phyloP scores from a whole-genome alignment of 306 rosid species.

The Lithocarpus polystachyus region DNA sequence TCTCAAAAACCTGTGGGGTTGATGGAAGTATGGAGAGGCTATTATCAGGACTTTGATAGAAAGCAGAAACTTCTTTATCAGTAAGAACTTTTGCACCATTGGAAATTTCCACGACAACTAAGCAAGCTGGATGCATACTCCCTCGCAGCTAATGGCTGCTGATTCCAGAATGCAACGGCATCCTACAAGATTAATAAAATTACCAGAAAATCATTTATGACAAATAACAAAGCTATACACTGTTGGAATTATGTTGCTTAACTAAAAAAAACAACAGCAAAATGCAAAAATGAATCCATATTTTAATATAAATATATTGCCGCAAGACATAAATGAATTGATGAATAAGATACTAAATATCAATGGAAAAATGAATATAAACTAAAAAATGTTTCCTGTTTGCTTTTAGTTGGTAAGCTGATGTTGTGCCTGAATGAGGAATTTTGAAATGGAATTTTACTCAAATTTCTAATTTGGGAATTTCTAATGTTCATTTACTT shows the following conservation, averaged over 20 bases:
- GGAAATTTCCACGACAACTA: conserved; percentile 61
- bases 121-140: conserved; percentile 83
- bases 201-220: conserved; percentile 2
- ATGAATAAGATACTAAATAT: too few relatives aligned
- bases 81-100: conserved; percentile 73
- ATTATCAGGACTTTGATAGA: conserved; percentile 91
- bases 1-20: conserved; percentile 46
- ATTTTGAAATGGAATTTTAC: background rate
- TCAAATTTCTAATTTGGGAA: too few relatives aligned
- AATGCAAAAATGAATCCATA: too few relatives aligned
- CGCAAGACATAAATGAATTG: too few relatives aligned
- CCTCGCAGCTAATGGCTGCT: conserved; percentile 85
- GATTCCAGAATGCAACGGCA: conserved; percentile 94
- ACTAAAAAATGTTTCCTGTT: too few relatives aligned
- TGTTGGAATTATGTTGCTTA: too few relatives aligned
- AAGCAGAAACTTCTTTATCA: conserved; percentile 89
- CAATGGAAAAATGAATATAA: too few relatives aligned
- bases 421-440: background rate
- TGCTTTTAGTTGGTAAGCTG: too few relatives aligned
- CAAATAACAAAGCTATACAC: too few relatives aligned
- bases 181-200: conserved; percentile 30
- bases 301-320: too few relatives aligned
- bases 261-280: too few relatives aligned
- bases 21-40: conserved; percentile 95
- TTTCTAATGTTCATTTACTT: too few relatives aligned